These are phyloP conservation scores for Pichia rugopelliculosa DNA, from an alignment of 805 yeast genomes.

Conservation along the genomic window DNA sequence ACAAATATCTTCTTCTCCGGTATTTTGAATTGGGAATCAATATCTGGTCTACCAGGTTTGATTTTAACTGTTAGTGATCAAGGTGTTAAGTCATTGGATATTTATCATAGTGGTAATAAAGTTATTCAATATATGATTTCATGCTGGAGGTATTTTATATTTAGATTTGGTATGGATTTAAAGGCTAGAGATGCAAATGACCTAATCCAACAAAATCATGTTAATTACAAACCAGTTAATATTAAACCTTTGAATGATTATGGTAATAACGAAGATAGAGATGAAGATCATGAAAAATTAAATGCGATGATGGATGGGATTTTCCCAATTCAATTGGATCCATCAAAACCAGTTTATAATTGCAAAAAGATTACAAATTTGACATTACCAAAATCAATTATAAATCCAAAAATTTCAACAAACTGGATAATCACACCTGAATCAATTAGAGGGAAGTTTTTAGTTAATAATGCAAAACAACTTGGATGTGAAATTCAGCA, in stretches of 20 bases:
- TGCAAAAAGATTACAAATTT: slow-evolving; percentile 17
- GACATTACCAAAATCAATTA: slow-evolving; percentile 20
- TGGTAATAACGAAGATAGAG: slow-evolving; percentile 1
- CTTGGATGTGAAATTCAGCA: slow-evolving; percentile 61
- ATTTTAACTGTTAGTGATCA: slow-evolving; percentile 77
- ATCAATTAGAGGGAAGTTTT: slow-evolving; percentile 72
- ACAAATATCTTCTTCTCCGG: slow-evolving; percentile 75
- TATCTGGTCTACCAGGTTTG: slow-evolving; percentile 91
- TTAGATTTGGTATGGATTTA: slow-evolving; percentile 62
- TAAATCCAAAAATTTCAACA: slow-evolving; percentile 36
- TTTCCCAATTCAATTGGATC: slow-evolving; percentile 18
- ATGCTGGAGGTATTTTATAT: slow-evolving; percentile 83
- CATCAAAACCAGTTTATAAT: slow-evolving; percentile 8
- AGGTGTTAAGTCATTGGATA: slow-evolving; percentile 49
- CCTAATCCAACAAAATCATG: slow-evolving; percentile 10
- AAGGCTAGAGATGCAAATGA: slow-evolving; percentile 15
- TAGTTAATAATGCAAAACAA: slow-evolving; percentile 53
- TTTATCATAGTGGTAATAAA: slow-evolving; percentile 43
- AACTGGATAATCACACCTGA: slow-evolving; percentile 62
- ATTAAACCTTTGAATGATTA: slow-evolving; percentile 6
- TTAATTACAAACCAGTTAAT: slow-evolving; percentile 18
- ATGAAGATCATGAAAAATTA: slow-evolving; percentile 6
- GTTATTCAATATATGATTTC: slow-evolving; percentile 52
- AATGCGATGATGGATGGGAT: slow-evolving; percentile 13
- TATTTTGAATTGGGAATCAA: slow-evolving; percentile 60